Evolutionary conservation across 257 asterid genomes (phyloP).

Genomic region (Capsicum baccatum): DNA sequence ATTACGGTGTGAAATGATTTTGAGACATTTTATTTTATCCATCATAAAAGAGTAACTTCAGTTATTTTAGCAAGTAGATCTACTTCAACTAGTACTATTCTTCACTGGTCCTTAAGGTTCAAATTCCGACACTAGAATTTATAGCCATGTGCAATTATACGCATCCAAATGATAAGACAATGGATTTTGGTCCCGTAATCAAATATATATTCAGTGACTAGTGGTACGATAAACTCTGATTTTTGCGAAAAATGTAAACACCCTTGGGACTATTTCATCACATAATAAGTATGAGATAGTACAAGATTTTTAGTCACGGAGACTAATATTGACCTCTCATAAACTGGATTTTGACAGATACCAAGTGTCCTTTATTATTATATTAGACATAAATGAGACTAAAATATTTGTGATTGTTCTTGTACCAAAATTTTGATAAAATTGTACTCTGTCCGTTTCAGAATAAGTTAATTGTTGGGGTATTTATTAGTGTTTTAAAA

Average conservation of each 20-base stretch:
- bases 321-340: slow-evolving; percentile 11
- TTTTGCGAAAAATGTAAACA: not conserved
- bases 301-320: not conserved
- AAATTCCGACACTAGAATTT: slow-evolving; percentile 6
- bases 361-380: not conserved
- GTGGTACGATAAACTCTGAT: not conserved
- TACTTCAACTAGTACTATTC: not conserved
- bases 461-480: no score
- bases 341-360: not conserved
- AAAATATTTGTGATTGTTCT: not conserved
- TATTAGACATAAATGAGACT: not conserved
- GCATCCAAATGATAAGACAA: slow-evolving; percentile 23
- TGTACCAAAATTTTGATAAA: not conserved
- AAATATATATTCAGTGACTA: not conserved
- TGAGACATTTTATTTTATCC: not conserved
- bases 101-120: not conserved
- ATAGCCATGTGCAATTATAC: not conserved
- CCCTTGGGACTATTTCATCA: not conserved
- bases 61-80: not conserved
- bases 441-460: no score
- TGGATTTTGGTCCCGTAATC: slow-evolving; percentile 33
- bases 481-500: no score
- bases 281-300: not conserved
- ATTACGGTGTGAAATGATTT: not conserved
- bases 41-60: not conserved